These are phyloP conservation scores for Crucihimalaya himalaica DNA, from an alignment of 345 rosid genomes.

Conservation along the genomic window DNA sequence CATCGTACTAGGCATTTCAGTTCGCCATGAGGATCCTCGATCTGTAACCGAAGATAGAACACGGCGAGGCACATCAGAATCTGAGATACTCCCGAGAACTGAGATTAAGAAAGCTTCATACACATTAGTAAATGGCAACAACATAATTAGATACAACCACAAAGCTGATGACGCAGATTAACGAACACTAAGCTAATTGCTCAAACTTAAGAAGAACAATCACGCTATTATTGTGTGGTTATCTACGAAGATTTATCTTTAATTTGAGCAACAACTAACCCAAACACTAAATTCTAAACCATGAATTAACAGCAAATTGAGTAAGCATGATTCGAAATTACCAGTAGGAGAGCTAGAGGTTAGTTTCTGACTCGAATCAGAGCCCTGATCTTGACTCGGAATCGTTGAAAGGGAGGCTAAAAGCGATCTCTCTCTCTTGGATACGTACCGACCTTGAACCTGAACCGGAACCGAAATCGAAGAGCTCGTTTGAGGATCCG, in stretches of 20 bases:
- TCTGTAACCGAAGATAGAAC: constrained; percentile 47
- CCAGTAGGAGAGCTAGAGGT: constrained; percentile 43
- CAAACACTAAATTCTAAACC: constrained; percentile 4
- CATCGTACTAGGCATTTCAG: constrained; percentile 51
- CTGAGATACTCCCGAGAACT: constrained; percentile 65
- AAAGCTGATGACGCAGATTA: not conserved
- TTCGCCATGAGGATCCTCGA: constrained; percentile 36
- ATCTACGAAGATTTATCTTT: not conserved
- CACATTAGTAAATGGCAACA: constrained; percentile 9
- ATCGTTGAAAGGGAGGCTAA: constrained; percentile 22
- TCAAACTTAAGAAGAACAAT: not conserved
- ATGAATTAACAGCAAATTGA: not conserved
- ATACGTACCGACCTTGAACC: constrained; percentile 69
- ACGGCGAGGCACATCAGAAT: constrained; percentile 48
- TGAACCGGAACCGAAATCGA: constrained; percentile 54
- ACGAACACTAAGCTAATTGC: not conserved
- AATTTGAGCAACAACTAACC: not conserved
- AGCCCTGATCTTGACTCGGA: constrained; percentile 8
- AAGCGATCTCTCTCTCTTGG: constrained; percentile 68
- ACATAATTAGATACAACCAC: not conserved
- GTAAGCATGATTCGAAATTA: constrained; percentile 12
- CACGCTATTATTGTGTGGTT: not conserved
- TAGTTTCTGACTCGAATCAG: constrained; percentile 20
- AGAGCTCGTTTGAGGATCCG: constrained; percentile 41
- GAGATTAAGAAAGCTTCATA: constrained; percentile 31